A percentile compares a stretch with the other conserved stretches of the same genome.
These are phyloP conservation scores for Scalesia atractyloides DNA, from an alignment of 129 eudicot species.

Conservation along the genomic window DNA sequence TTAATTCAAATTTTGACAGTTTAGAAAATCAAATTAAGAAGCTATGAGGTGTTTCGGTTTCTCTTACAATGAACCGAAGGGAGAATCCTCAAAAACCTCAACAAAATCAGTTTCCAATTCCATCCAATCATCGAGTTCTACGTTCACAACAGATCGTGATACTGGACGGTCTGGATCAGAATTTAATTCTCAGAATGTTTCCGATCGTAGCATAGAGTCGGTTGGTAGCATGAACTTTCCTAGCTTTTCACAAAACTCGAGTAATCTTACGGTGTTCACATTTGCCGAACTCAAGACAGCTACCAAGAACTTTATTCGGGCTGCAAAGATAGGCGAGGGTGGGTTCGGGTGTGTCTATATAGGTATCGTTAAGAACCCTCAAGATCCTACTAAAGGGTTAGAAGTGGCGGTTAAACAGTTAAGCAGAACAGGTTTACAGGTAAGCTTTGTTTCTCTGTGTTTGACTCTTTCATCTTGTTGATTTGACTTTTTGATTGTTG, in stretches of 20 bases:
- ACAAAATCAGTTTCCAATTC: slow-evolving; percentile 33
- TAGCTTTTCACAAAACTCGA: slow-evolving; percentile 56
- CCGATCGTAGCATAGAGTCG: slow-evolving; percentile 78
- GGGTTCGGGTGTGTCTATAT: slow-evolving; percentile 92
- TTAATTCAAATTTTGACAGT: slow-evolving; percentile 23
- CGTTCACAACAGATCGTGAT: slow-evolving; percentile 54
- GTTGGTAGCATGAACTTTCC: slow-evolving; percentile 48
- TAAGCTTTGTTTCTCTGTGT: slow-evolving; percentile 30
- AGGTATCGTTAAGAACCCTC: slow-evolving; percentile 60
- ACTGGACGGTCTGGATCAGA: slow-evolving; percentile 62
- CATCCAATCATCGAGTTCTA: slow-evolving; percentile 44
- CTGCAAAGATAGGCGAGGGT: slow-evolving; percentile 85
- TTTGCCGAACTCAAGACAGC: slow-evolving; percentile 77
- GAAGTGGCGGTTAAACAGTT: slow-evolving; percentile 93
- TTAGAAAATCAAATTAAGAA: slow-evolving; percentile 30
- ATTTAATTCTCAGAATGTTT: slow-evolving; percentile 60
- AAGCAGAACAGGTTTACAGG: slow-evolving; percentile 89
- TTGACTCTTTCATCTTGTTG: slow-evolving; percentile 10
- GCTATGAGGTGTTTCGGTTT: slow-evolving; percentile 70
- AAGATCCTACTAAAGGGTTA: slow-evolving; percentile 45
- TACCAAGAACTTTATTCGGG: slow-evolving; percentile 72
- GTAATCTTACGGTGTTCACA: slow-evolving; percentile 69
- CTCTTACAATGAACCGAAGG: slow-evolving; percentile 44
- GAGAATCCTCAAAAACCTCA: slow-evolving; percentile 47
- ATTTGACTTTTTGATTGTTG: slow-evolving; percentile 11